Percentiles rank a stretch among this genome's conserved stretches.
These are phyloP conservation scores for Epichloe scottii DNA, from an alignment of 2,329 filamentous ascomycete genomes.

Conservation along the genomic window DNA sequence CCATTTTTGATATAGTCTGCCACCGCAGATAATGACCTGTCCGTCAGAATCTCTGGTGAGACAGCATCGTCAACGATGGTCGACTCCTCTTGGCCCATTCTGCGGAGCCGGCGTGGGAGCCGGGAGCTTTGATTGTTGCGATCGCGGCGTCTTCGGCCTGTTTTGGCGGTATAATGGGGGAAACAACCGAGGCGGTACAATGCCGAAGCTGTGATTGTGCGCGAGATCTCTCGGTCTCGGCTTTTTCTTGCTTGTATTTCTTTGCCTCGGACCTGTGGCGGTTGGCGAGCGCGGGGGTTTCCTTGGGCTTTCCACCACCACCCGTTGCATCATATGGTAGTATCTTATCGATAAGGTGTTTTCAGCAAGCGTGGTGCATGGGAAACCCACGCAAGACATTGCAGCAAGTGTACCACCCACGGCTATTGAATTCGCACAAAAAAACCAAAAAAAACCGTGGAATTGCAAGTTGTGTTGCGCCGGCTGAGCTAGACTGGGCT, in stretches of 20 bases:
- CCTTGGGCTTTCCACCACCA: too few species aligned
- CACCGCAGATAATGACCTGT: slow-evolving; percentile 58
- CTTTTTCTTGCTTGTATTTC: neutral
- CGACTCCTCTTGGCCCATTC: slow-evolving; percentile 82
- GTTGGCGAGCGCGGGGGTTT: neutral
- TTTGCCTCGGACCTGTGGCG: slow-evolving; percentile 3
- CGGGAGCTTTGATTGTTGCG: slow-evolving; percentile 22
- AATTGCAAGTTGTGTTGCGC: too few species aligned
- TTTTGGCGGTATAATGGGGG: slow-evolving; percentile 15
- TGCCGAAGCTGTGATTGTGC: neutral
- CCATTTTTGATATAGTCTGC: slow-evolving; percentile 70
- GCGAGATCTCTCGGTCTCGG: neutral
- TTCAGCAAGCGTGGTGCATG: too few species aligned
- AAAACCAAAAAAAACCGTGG: too few species aligned
- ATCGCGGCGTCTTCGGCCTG: slow-evolving; percentile 27
- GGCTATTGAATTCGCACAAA: too few species aligned
- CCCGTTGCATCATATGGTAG: slow-evolving; percentile 5
- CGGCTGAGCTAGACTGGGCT: too few species aligned
- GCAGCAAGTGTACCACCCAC: too few species aligned
- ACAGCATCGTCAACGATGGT: slow-evolving; percentile 48
- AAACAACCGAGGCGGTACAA: too few species aligned
- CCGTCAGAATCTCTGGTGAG: slow-evolving; percentile 50
- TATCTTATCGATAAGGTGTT: slow-evolving; percentile 9
- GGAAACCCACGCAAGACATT: too few species aligned
- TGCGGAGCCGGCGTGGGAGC: slow-evolving; percentile 26